These are phyloP conservation scores for Lodderomyces oxycetoniae DNA, from an alignment of 1,139 yeast genomes.

Conservation along the genomic window DNA sequence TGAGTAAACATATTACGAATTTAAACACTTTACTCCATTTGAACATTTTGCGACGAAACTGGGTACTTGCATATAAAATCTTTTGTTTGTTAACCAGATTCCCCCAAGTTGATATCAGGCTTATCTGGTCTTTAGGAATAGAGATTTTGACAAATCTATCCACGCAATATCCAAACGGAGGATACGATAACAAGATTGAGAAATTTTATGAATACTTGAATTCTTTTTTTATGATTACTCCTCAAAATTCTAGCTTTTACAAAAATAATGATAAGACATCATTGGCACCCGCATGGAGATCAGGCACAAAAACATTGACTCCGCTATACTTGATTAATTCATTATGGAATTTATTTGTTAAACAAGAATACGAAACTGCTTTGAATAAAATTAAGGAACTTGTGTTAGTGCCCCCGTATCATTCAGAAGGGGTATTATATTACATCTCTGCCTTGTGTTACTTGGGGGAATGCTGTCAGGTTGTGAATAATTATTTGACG, in stretches of 20 bases:
- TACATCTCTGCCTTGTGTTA: conserved; percentile 30
- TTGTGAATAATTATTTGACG: conserved; percentile 12
- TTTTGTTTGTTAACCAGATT: conserved; percentile 46
- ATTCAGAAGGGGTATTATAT: conserved; percentile 39
- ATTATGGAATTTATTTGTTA: conserved; percentile 32
- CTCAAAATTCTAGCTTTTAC: conserved; percentile 1
- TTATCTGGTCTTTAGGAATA: conserved; percentile 59
- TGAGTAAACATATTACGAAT: conserved; percentile 28
- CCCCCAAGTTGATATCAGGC: conserved; percentile 46
- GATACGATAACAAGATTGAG: conserved; percentile 19
- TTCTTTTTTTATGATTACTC: conserved; percentile 22
- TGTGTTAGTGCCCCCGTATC: conserved; percentile 42
- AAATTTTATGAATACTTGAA: conserved; percentile 34
- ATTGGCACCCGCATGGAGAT: conserved; percentile 37
- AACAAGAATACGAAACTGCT: conserved; percentile 23
- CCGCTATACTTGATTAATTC: conserved; percentile 36
- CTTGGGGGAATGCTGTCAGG: conserved; percentile 17
- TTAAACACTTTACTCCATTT: conserved; percentile 32
- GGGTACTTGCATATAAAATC: conserved; percentile 52
- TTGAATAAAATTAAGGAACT: conserved; percentile 34
- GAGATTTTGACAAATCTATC: conserved; percentile 21
- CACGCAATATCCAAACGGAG: not conserved
- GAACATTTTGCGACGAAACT: conserved; percentile 42
- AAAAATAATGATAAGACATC: conserved; percentile 8
- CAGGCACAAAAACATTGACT: conserved; percentile 34